Evolutionary conservation across 805 yeast species (phyloP).

Genomic region (Barnettozyma pratensis): DNA sequence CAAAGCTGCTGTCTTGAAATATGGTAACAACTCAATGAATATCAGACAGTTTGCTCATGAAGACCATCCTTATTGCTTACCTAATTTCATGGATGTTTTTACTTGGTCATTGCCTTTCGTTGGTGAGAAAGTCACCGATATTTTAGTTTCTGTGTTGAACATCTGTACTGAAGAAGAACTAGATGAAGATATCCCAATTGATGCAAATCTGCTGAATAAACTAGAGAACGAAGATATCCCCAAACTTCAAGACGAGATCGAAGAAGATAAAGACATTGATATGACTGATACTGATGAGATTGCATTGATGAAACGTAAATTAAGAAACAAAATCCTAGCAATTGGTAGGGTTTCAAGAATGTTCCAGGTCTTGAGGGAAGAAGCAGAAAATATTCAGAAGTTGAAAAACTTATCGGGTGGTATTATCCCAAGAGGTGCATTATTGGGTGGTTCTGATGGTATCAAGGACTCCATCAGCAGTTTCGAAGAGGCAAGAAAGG

Average conservation of each 20-base stretch:
- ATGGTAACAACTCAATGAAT: constrained; percentile 89
- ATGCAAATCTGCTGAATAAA: constrained; percentile 12
- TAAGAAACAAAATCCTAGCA: constrained; percentile 86
- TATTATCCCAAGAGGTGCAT: constrained; percentile 78
- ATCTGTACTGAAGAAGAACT: constrained; percentile 95
- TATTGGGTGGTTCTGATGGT: constrained; percentile 79
- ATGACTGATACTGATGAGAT: constrained; percentile 18
- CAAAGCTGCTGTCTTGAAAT: constrained; percentile 91
- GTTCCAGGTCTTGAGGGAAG: constrained; percentile 85
- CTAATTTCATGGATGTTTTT: constrained; percentile 95
- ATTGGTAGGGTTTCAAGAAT: constrained; percentile 94
- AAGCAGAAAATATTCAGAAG: constrained; percentile 78
- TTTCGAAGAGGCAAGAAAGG: constrained; percentile 78
- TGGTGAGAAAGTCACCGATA: constrained; percentile 93
- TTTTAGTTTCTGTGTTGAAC: constrained; percentile 82
- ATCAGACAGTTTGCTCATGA: constrained; percentile 89
- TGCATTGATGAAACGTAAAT: constrained; percentile 42
- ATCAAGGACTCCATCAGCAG: constrained; percentile 60
- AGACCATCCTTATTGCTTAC: constrained; percentile 96
- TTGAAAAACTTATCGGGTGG: constrained; percentile 71
- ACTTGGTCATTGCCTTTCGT: constrained; percentile 98
- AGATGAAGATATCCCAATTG: constrained; percentile 62
- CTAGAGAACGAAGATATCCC: constrained; percentile 7
- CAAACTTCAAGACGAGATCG: constrained; percentile 25
- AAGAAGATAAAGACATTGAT: constrained; percentile 6